These are phyloP conservation scores for Colletotrichum sp. DNA, from an alignment of 2,329 filamentous ascomycete genomes.

Conservation along the genomic window DNA sequence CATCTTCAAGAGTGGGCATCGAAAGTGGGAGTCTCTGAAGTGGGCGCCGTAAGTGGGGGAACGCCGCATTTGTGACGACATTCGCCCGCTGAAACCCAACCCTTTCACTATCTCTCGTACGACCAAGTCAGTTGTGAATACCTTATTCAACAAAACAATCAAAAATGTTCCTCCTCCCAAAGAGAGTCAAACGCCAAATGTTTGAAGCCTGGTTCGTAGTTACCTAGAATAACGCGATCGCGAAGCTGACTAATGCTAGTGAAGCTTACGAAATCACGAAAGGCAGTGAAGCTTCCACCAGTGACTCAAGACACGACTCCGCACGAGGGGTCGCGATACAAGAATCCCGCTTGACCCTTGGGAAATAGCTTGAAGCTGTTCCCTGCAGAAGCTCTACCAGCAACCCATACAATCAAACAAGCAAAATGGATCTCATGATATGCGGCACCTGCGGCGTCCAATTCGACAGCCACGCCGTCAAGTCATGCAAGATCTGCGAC, in stretches of 20 bases:
- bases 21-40: too few species aligned
- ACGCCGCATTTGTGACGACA: background rate
- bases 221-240: fast-evolving
- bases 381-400: background rate
- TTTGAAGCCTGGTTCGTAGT: background rate
- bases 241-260: background rate
- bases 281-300: background rate
- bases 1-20: background rate
- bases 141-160: background rate
- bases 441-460: slow-evolving; percentile 76
- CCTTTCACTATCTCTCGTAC: background rate
- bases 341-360: background rate
- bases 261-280: background rate
- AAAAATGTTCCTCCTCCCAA: background rate
- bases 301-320: background rate
- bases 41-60: too few species aligned
- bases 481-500: slow-evolving; percentile 73
- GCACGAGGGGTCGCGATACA: background rate
- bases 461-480: slow-evolving; percentile 55
- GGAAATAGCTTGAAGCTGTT: background rate
- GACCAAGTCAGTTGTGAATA: background rate
- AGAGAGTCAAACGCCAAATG: background rate
- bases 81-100: background rate
- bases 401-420: background rate
- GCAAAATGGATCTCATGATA: slow-evolving; percentile 46